Conservation (phyloP, 306 rosid species). For the Amphicarpaea edgeworthii region DNA sequence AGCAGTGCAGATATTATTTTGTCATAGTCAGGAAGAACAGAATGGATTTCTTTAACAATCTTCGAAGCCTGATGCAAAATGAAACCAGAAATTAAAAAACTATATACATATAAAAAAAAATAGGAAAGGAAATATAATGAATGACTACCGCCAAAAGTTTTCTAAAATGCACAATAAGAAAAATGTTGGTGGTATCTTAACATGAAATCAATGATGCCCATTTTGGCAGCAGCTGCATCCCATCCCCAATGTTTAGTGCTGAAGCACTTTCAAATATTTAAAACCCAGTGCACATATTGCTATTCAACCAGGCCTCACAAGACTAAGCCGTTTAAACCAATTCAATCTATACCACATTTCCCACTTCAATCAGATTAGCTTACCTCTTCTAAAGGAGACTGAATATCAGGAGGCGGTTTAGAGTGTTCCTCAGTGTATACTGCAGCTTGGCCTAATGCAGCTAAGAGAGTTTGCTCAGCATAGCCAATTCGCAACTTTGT, state of each 20-base stretch:
- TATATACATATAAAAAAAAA: slow-evolving; percentile 1
- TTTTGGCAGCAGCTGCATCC: slow-evolving; percentile 4
- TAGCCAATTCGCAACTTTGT: slow-evolving; percentile 85
- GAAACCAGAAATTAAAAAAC: slow-evolving; percentile 37
- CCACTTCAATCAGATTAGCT: slow-evolving; percentile 37
- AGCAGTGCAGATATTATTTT: slow-evolving; percentile 81
- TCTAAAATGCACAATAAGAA: slow-evolving; percentile 29
- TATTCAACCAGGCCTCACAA: slow-evolving; percentile 24
- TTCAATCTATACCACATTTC: slow-evolving; percentile 31
- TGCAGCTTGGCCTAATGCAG: slow-evolving; percentile 96
- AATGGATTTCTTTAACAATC: slow-evolving; percentile 85
- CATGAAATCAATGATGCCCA: slow-evolving; percentile 22
- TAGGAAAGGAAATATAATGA: neutral
- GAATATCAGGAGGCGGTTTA: slow-evolving; percentile 66
- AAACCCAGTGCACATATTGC: slow-evolving; percentile 26
- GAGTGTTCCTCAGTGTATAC: slow-evolving; percentile 77
- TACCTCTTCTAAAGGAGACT: slow-evolving; percentile 89
- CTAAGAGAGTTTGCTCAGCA: slow-evolving; percentile 90
- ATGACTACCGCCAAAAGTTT: slow-evolving; percentile 2
- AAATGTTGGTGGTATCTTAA: slow-evolving; percentile 22
- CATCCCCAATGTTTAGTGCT: slow-evolving; percentile 17
- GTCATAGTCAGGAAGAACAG: slow-evolving; percentile 86
- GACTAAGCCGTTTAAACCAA: slow-evolving; percentile 24
- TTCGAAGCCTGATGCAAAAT: slow-evolving; percentile 75
- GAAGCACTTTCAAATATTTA: slow-evolving; percentile 20